phyloP scores from a whole-genome alignment of 2,329 filamentous ascomycete species.

The Venturia aucupariae region DNA sequence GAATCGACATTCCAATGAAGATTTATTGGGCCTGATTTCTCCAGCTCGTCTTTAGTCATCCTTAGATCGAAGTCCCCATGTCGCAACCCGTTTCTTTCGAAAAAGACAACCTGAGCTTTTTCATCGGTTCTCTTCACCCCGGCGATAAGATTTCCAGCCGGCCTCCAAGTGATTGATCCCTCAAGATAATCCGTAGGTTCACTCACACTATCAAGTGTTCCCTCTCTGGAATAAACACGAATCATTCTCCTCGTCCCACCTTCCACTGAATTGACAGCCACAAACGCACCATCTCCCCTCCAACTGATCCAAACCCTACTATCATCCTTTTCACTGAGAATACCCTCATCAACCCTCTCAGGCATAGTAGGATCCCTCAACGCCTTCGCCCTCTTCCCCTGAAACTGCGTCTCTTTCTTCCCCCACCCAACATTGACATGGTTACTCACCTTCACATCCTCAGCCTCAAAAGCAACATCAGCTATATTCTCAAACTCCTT shows the following conservation, averaged over 20 bases:
- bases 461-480: constrained; percentile 59
- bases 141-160: constrained; percentile 84
- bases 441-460: constrained; percentile 78
- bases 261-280: constrained; percentile 77
- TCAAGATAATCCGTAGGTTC: constrained; percentile 94
- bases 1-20: constrained; percentile 90
- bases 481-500: constrained; percentile 77
- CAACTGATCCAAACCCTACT: constrained; percentile 67
- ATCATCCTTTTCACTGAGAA: constrained; percentile 66
- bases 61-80: constrained; percentile 88
- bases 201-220: constrained; percentile 82
- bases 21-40: constrained; percentile 49
- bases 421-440: constrained; percentile 98
- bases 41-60: constrained; percentile 49
- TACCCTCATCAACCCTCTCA: constrained; percentile 78
- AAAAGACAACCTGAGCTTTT: constrained; percentile 79
- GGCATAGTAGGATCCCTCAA: constrained; percentile 90
- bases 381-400: constrained; percentile 79
- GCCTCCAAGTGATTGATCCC: constrained; percentile 79
- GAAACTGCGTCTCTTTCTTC: constrained; percentile 96
- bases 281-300: constrained; percentile 87
- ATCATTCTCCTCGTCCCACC: constrained; percentile 63
- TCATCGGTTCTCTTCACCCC: constrained; percentile 64
- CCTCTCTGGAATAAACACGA: constrained; percentile 84
- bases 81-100: constrained; percentile 93